Conservation (phyloP, 176 grass and related monocot species). For the Chrysopogon serrulatus region DNA sequence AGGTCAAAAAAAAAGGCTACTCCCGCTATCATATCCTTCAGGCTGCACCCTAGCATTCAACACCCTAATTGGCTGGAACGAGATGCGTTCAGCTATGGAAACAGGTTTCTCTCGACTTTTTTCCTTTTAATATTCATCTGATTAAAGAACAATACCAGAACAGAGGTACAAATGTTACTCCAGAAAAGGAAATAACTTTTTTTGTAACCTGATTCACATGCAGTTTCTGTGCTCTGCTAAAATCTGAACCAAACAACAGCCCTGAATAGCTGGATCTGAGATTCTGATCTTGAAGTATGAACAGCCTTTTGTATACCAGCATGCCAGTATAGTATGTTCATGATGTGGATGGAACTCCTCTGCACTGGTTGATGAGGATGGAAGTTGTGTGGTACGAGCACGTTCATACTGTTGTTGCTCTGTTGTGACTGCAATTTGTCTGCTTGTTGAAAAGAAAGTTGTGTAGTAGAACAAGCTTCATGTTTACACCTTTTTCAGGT, state of each 20-base stretch:
- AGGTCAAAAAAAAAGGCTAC: too few relatives aligned
- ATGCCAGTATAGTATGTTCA: neutral
- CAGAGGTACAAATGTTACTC: neutral
- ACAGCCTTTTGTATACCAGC: neutral
- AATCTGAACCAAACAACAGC: neutral
- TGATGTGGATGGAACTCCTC: neutral
- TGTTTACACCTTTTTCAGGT: neutral
- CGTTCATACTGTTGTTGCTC: neutral
- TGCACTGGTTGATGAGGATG: neutral
- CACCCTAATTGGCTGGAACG: neutral
- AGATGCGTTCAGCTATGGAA: conserved; percentile 2
- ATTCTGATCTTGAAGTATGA: conserved; percentile 8
- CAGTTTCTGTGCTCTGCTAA: neutral
- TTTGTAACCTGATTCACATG: neutral
- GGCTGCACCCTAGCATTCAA: neutral
- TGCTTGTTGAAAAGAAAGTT: neutral
- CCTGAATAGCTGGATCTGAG: neutral
- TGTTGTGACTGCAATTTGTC: neutral
- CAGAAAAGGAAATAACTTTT: neutral
- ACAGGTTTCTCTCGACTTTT: neutral
- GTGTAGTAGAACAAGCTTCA: neutral
- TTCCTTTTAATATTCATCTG: neutral
- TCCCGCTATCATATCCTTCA: neutral
- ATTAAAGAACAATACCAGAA: neutral
- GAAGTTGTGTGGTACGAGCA: neutral